A percentile compares a stretch with the other conserved stretches of the same genome.
Evolutionary conservation across 2,329 filamentous ascomycete genomes (phyloP).

Genomic region (Fusarium buxicola): DNA sequence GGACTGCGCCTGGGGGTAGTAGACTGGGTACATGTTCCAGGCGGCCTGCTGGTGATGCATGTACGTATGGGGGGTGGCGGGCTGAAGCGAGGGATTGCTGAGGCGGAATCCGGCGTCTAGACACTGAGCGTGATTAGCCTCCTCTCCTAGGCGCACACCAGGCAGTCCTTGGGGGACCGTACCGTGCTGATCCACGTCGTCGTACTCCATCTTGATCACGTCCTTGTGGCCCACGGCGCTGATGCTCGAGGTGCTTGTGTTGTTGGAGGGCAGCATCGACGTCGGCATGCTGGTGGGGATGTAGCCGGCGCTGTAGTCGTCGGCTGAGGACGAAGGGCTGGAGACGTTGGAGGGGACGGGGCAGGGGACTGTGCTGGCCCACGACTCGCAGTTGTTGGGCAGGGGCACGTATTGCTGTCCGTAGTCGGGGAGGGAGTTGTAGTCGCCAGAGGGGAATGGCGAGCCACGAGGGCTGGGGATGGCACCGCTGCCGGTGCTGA

Average conservation of each 20-base stretch:
- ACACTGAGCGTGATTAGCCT: constrained; percentile 47
- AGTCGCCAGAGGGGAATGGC: constrained; percentile 59
- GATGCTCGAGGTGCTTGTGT: constrained; percentile 47
- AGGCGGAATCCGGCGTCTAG: constrained; percentile 50
- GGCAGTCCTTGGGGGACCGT: constrained; percentile 26
- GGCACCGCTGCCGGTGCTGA: constrained; percentile 53
- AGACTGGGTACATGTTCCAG: constrained; percentile 51
- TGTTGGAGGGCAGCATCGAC: constrained; percentile 54
- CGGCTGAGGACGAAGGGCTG: constrained; percentile 63
- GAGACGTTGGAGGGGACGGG: constrained; percentile 62
- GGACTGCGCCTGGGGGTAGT: constrained; percentile 50
- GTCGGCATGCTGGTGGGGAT: constrained; percentile 63
- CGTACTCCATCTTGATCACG: constrained; percentile 56
- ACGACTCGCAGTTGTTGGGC: constrained; percentile 59
- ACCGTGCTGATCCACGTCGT: constrained; percentile 52
- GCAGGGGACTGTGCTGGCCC: constrained; percentile 58
- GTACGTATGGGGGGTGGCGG: constrained; percentile 41
- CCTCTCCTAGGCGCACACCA: constrained; percentile 13
- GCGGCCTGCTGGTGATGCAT: constrained; percentile 47
- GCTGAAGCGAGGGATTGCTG: constrained; percentile 43
- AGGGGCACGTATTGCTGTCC: constrained; percentile 53
- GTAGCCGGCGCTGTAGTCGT: constrained; percentile 60
- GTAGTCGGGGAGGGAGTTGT: constrained; percentile 57
- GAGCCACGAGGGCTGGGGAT: constrained; percentile 59
- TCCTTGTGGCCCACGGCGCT: constrained; percentile 51